Evolutionary conservation across 352 stramenopile species (phyloP), one percentile per base, ranked within the genome.

Genomic region (Phytophthora gonapodyides): DNA sequence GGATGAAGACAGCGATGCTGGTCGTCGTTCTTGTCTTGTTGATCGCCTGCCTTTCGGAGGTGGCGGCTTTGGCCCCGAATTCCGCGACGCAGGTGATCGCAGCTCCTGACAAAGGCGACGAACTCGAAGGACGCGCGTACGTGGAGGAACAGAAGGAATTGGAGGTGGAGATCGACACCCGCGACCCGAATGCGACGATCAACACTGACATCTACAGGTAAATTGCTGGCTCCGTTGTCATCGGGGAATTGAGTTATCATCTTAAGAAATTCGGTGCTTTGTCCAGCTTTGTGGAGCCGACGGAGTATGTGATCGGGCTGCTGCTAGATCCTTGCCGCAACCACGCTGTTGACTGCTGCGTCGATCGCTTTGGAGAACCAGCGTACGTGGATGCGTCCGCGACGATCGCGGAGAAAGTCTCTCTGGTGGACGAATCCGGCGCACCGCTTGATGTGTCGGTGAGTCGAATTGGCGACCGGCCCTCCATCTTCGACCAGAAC

Each of bases 311-410:
- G 30, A 93, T 96, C 34, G 86, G 87, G 5, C 56, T 96, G n/a
- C 62, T 96, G 35, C 24, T 96, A 35, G 83, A 96, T 59, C 87
- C 87, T n/a, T 96, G 87, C 44, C 75, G 76, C 4, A 57, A 78
- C 34, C 82, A 71, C 9, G 43, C 62, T 1, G 46, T 63, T 21
- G 79, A 92, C 58, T 96, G 87, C 64, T 96, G 87, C 53, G 73
- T 72, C 11, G 82, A 94, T 63, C 80, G 76, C 9, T 96, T 94
- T 41, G 87, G 87, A 34, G 82, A 93, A 51, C 85, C 87, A 2
- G 84, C 87, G 2, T 74, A 74, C 21, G 61, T 71, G 16, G 61
- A 70, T 40, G 55, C 55, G 0, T 58, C 54, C 10, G 35, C 61
- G 30, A 52, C 50, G 10, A 57, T 67, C 4, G 62, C 84, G 34